Conservation (phyloP, 2,329 filamentous ascomycete genomes). For the Penicillium sclerotigenum region DNA sequence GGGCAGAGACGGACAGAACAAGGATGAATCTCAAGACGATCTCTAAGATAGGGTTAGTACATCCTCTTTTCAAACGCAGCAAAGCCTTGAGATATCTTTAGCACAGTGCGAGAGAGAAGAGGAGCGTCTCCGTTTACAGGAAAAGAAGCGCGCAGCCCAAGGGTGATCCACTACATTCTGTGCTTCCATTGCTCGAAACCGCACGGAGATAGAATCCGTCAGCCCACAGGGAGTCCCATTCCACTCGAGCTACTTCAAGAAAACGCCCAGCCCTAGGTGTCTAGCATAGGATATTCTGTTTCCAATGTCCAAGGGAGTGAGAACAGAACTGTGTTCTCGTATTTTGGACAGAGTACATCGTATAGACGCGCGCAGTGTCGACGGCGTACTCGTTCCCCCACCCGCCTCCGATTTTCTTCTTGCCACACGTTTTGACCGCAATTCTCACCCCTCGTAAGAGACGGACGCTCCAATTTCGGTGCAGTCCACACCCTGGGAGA, state of each 20-base stretch:
- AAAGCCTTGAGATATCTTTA: neutral
- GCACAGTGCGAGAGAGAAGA: neutral
- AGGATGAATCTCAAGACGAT: neutral
- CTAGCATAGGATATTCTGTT: neutral
- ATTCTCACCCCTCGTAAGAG: neutral
- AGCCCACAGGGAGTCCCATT: slow-evolving; percentile 10
- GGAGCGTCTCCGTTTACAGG: neutral
- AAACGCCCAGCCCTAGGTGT: neutral
- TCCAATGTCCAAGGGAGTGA: neutral
- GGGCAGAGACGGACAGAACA: neutral
- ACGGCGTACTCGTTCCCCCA: too few relatives aligned
- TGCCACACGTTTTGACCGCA: too few relatives aligned
- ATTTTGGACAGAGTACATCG: neutral
- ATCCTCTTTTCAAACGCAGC: neutral
- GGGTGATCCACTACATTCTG: slow-evolving; percentile 9
- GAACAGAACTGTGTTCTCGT: neutral
- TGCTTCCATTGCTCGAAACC: slow-evolving; percentile 11
- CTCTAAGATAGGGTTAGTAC: neutral
- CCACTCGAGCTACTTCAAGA: slow-evolving; percentile 2
- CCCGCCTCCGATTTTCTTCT: too few relatives aligned
- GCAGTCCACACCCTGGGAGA: neutral
- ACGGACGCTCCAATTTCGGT: neutral
- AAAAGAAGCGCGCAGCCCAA: neutral
- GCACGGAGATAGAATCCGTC: slow-evolving; percentile 23
- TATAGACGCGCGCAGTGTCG: neutral